Evolutionary conservation across 2,329 filamentous ascomycete species (phyloP), one percentile per base, ranked within the genome.

Genomic region (Nothophoma quercina): DNA sequence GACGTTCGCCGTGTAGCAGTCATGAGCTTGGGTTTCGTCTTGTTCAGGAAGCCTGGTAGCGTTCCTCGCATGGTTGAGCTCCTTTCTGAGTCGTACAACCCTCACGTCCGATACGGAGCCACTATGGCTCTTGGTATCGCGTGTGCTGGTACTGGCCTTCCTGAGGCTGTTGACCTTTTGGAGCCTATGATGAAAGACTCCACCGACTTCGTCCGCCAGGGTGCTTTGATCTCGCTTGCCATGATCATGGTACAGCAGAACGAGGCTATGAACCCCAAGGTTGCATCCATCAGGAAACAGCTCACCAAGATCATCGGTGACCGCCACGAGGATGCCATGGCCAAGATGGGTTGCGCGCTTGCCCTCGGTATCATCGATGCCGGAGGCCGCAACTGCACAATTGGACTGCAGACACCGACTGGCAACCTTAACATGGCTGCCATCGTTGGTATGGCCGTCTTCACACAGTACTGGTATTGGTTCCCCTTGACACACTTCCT

Each of bases 241-340:
- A 99, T 99, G 95, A 96, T 99, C 67, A 88, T 99, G 83, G 90
- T 97, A n/a, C 95, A 99, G 78, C 95, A 98, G 75, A 99, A 98
- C 68, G 95, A 99, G 77, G 88, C 89, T 22, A 96, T 97, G 91
- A 99, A 98, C 77, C 93, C 95, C 66, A 97, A 98, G 81, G 93
- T 97, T 39, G 86, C 87, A 18, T 85, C 88, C 1, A 93, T 98
- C 62, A 88, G 95, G 66, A 97, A 97, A 81, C 93, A 90, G 3
- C 85, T 99, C 56, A 89, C 91, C 79, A 98, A 96, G 82, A 91
- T 97, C 51, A 87, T 98, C 19, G 87, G 89, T 30, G 95, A 99
- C 74, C 88, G 95, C 44, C 95, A 99, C 65, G 95, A 99, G 75
- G 95, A 99, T 79, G 95, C 95, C 55, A 98, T 99, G 93, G 96